phyloP scores from a whole-genome alignment of 495 filamentous ascomycete species.

The Jackrogersella multiformis region DNA sequence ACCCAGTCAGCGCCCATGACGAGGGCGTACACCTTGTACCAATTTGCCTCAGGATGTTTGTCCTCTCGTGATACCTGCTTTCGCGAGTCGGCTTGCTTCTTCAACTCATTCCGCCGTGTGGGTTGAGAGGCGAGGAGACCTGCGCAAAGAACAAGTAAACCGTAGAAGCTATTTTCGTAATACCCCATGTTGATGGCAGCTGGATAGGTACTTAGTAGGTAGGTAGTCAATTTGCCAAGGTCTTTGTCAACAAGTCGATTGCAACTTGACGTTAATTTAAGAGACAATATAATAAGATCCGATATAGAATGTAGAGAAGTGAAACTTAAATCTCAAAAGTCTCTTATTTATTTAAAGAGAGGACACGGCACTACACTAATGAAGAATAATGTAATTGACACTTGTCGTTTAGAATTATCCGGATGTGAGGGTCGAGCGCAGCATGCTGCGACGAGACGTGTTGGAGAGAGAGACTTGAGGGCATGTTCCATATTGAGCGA shows the following conservation, averaged over 20 bases:
- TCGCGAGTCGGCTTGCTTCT: conserved; percentile 19
- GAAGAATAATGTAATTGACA: conserved; percentile 35
- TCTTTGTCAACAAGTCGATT: conserved; percentile 1
- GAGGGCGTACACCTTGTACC: conserved; percentile 58
- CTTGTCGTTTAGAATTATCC: conserved; percentile 49
- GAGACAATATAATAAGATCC: conserved; percentile 10
- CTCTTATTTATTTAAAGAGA: conserved; percentile 32
- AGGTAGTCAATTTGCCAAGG: neutral
- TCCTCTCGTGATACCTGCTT: conserved; percentile 22
- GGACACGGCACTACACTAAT: neutral
- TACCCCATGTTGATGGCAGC: conserved; percentile 36
- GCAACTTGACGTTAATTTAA: conserved; percentile 10
- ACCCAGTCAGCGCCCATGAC: conserved; percentile 65
- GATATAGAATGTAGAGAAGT: conserved; percentile 6
- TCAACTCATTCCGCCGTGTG: conserved; percentile 33
- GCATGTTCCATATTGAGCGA: conserved; percentile 30
- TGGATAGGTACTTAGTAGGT: no score
- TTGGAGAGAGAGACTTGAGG: conserved; percentile 26
- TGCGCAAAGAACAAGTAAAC: conserved; percentile 29
- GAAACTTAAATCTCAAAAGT: neutral
- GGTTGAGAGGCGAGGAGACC: conserved; percentile 39
- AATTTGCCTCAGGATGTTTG: conserved; percentile 37
- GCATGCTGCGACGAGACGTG: conserved; percentile 33
- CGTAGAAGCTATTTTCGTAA: conserved; percentile 42
- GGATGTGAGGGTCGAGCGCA: conserved; percentile 41